phyloP scores from a whole-genome alignment of 208 protist species.

The Polymyxa betae region DNA sequence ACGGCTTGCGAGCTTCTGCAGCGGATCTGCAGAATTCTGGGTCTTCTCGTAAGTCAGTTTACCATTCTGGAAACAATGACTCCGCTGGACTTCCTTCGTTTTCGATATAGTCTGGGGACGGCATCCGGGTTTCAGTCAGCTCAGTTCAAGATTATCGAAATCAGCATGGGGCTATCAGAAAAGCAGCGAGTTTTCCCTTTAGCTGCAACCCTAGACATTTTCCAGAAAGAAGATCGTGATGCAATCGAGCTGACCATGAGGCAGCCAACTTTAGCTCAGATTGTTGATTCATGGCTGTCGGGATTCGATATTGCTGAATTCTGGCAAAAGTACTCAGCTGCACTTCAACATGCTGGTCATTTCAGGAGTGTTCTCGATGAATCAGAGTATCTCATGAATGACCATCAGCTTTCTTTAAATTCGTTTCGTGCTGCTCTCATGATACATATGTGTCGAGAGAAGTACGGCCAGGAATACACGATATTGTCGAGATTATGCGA shows the following conservation, averaged over 20 bases:
- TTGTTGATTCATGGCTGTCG: background rate
- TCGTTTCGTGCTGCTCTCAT: background rate
- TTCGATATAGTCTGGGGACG: background rate
- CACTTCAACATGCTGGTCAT: too few relatives aligned
- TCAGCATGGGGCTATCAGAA: background rate
- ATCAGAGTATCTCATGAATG: too few relatives aligned
- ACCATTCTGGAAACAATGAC: constrained; percentile 32
- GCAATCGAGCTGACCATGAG: background rate
- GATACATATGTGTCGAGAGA: background rate
- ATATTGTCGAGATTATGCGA: background rate
- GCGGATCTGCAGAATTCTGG: background rate
- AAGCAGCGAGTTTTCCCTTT: background rate
- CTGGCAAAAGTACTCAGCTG: background rate
- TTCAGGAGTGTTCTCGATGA: too few relatives aligned
- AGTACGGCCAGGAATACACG: background rate
- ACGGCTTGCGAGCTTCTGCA: background rate
- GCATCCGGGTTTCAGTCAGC: constrained; percentile 38
- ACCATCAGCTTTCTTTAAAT: too few relatives aligned
- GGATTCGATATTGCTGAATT: background rate
- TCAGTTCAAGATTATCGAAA: constrained; percentile 42
- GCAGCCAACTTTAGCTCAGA: background rate
- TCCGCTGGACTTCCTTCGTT: background rate
- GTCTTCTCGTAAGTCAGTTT: background rate
- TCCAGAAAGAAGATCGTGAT: background rate
- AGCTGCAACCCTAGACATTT: background rate